Evolutionary conservation across 2,329 filamentous ascomycete genomes (phyloP), one percentile per base, ranked within the genome.

Genomic region (Anthostomella pinea): DNA sequence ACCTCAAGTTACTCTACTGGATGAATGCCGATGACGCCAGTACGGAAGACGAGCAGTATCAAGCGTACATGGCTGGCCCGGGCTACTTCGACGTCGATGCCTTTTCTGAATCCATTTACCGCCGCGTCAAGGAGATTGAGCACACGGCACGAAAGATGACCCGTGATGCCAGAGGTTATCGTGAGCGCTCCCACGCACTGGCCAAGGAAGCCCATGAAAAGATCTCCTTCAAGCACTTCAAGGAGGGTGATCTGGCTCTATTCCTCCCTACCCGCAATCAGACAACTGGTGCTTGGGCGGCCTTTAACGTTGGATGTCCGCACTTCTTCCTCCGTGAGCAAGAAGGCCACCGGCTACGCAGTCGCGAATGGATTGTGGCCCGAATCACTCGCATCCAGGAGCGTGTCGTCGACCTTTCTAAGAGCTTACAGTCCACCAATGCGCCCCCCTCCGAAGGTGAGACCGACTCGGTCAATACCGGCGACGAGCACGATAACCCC

Each of bases 281-380:
- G 64, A 87, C 86, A 23, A 93, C 89, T 4, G 85, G 91, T 11
- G 91, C 93, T 1, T 98, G 93, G 93, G 93, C 93, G 5, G 93
- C 93, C 1, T 98, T 98, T 74, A 98, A 98, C 54, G 87, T 98
- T 20, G 91, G 90, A 1, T 95, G 91, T 42, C 93, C 93, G 7
- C 93, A 98, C 61, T 97, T 93, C 67, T 98, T 98, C 67, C 73
- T 98, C 3, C 85, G 89, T 22, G 93, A 98, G 62, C 86, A 94
- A 59, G 91, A 97, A 52, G 76, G 75, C 1, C 94, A 98, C 63
- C 83, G 87, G 43, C 70, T 98, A 5, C 80, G 83, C 19, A 83
- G 81, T 30, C 79, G 91, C 22, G 93, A 98, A 59, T 98, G 93
- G 89, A 79, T 98, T n/a, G 83, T 98, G 6, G 93, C 93, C 7